These are phyloP conservation scores for Microthlaspi erraticum DNA, from an alignment of 345 rosid genomes.

Conservation along the genomic window DNA sequence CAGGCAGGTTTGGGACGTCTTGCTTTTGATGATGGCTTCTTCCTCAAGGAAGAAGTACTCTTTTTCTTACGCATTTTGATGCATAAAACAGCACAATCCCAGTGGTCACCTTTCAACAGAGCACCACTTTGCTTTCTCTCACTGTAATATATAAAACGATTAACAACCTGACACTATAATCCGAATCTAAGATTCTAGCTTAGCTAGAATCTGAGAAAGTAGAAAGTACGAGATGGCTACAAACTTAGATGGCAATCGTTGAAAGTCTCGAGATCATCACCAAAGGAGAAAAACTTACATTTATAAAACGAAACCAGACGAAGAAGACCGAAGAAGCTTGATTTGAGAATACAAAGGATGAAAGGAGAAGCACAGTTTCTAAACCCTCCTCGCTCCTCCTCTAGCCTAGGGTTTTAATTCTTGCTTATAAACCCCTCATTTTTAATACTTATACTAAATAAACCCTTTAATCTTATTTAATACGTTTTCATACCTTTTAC, in stretches of 20 bases:
- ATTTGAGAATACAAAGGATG: background rate
- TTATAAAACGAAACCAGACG: background rate
- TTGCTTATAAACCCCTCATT: background rate
- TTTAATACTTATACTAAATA: background rate
- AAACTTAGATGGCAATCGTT: too few relatives aligned
- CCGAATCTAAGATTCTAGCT: too few relatives aligned
- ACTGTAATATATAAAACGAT: background rate
- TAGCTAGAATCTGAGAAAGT: background rate
- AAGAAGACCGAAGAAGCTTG: conserved; percentile 10
- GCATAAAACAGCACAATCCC: background rate
- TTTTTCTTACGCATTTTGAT: conserved; percentile 5
- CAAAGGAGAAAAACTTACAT: background rate
- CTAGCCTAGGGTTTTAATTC: background rate
- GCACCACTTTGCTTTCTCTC: background rate
- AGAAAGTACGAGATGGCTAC: background rate
- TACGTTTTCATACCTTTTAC: background rate
- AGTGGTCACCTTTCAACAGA: conserved; percentile 7
- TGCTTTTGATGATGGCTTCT: conserved; percentile 2
- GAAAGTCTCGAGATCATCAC: background rate
- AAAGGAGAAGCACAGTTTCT: background rate
- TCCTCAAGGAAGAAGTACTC: background rate
- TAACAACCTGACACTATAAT: too few relatives aligned
- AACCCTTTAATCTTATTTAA: background rate
- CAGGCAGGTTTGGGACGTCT: conserved; percentile 9
- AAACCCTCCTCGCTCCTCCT: conserved; percentile 18